These are phyloP conservation scores for Stemphylium lycopersici DNA, from an alignment of 2,329 filamentous ascomycete species.

Conservation along the genomic window DNA sequence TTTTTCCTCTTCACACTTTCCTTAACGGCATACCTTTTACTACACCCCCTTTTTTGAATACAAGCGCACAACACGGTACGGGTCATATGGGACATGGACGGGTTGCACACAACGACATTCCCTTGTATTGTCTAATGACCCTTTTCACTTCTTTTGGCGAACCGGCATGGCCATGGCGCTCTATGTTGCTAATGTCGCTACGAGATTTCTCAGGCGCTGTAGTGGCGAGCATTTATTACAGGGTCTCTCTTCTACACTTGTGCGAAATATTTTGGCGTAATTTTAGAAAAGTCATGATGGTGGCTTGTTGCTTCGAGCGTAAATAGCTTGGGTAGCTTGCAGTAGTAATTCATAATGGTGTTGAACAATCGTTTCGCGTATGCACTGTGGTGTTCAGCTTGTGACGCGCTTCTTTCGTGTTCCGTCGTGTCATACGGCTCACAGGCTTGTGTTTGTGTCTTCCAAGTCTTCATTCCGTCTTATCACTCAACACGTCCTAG, in stretches of 20 bases:
- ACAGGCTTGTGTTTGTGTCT: no score
- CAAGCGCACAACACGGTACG: neutral
- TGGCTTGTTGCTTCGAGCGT: no score
- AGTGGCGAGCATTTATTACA: neutral
- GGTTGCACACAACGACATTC: neutral
- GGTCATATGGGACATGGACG: neutral
- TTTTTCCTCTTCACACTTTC: neutral
- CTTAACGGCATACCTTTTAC: neutral
- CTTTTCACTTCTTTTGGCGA: neutral
- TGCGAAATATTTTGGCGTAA: neutral
- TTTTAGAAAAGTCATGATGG: no score
- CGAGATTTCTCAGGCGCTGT: neutral
- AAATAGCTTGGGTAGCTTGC: no score
- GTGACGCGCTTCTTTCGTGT: no score
- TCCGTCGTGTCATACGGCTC: no score
- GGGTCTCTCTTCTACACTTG: neutral
- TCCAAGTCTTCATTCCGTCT: no score
- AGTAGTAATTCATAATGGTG: no score
- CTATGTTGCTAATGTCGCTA: neutral
- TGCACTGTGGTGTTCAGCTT: no score
- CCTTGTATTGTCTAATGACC: neutral
- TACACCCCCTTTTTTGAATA: neutral
- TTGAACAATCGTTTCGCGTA: no score
- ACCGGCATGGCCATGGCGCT: neutral
- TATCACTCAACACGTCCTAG: no score